Conservation (phyloP, 148 eudicot genomes). For the Oxyria digyna region DNA sequence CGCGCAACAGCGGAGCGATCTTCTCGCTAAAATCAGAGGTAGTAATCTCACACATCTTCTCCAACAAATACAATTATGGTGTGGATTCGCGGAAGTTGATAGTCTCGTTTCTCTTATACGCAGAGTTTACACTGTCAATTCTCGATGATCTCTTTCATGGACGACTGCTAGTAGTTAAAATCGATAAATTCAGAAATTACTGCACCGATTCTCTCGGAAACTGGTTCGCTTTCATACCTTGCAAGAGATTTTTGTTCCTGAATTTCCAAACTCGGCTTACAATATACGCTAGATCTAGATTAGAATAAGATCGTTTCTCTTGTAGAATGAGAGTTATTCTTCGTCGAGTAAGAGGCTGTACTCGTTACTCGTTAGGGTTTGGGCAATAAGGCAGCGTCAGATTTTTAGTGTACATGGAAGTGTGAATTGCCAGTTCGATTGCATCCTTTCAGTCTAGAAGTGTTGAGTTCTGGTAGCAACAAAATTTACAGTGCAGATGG, state of each 20-base stretch:
- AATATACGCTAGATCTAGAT: not conserved
- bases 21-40: conserved; percentile 57
- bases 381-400: not conserved
- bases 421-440: not conserved
- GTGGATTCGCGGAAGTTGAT: not conserved
- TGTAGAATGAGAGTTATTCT: not conserved
- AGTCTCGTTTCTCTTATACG: not conserved
- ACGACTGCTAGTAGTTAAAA: conserved; percentile 37
- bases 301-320: not conserved
- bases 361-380: not conserved
- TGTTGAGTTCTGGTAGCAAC: not conserved
- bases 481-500: not conserved
- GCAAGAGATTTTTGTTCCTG: not conserved
- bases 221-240: conserved; percentile 30
- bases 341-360: not conserved
- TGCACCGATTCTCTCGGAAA: conserved; percentile 51
- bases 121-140: conserved; percentile 54
- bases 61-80: not conserved
- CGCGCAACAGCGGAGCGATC: conserved; percentile 18
- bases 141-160: conserved; percentile 41
- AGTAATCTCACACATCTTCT: not conserved
- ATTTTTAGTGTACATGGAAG: not conserved
- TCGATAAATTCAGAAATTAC: conserved; percentile 65
- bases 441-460: not conserved
- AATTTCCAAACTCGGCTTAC: not conserved